Evolutionary conservation across 2,329 filamentous ascomycete genomes (phyloP), one percentile per base, ranked within the genome.

Genomic region (Sporothrix luriei): DNA sequence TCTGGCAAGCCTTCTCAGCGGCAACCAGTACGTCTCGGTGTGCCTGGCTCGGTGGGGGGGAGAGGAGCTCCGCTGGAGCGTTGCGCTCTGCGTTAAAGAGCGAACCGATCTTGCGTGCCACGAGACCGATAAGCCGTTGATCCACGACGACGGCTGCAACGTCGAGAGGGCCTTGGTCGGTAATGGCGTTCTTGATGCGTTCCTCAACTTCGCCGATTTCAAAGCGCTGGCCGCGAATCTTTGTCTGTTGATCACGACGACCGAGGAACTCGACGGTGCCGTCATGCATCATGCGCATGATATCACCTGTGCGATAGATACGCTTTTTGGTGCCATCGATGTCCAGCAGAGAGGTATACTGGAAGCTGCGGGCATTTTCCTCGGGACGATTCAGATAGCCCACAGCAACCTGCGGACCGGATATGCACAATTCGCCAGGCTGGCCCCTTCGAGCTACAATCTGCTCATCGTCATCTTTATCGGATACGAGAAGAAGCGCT

Each of bases 381-480:
- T 69, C 69, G 7, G 75, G 74, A 43, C 78, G 79, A 51, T 79
- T 76, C 68, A 81, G 75, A 68, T 84, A 84, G 14, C 79, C 81
- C 51, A 80, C 75, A 21, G 82, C 82, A 4, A 84, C 74, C 72
- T 83, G 82, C 11, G 78, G 75, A 13, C 82, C 82, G 52, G 80
- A 80, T 61, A 84, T 81, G 59, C 79, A 82, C 16, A 84, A 75
- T 73, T 84, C 82, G 40, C 70, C 70, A 3, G 70, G 70, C 70
- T 75, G 73, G 10, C 75, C 74, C 11, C 70, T 71, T 3, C 69
- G 70, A 40, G 72, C 71, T 26, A 74, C n/a, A 4, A 73, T 51
- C 13, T 73, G 66, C 46, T 49, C 69, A n/a, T 51, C 64, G 6
- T 19, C 48, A 11, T 49, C 43, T 21, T 38, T 29, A 11, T 65